Evolutionary conservation across 1,139 yeast genomes (phyloP), one percentile per base, ranked within the genome.

Genomic region (Hansenula lynferdii): DNA sequence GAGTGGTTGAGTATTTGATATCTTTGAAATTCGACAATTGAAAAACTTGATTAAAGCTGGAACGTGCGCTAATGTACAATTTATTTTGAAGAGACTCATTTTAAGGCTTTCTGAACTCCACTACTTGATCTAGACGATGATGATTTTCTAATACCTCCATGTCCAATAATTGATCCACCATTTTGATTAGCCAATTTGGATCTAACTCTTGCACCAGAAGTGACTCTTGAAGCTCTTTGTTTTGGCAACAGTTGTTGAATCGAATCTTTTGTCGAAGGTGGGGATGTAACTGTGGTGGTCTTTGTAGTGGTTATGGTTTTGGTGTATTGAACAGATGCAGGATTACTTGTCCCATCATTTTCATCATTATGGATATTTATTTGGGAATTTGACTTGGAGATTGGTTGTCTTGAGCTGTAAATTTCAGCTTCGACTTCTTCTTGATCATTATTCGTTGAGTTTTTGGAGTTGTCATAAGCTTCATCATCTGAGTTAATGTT

Each of bases 301-400:
- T 73, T 70, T 3, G 75, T 71, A 1, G 75, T 69, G 2, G 75
- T 69, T 4, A 72, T 63, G 2, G 75, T 70, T 47, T 68, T 73
- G n/a, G 72, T 69, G 40, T 68, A 58, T 43, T 65, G 70, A 25
- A 65, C 61, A 28, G 52, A 70, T 43, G 66, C 65, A 22, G 48
- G 36, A 19, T 28, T 19, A n/a, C n/a, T n/a, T n/a, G n/a, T n/a
- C 17, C 31, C 39, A 33, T 35, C 33, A 52, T 22, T 36, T 17
- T 30, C 40, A 33, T 35, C 37, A 24, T 23, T 17, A 17, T n/a
- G n/a, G n/a, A n/a, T n/a, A n/a, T n/a, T n/a, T n/a, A n/a, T n/a
- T n/a, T n/a, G n/a, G n/a, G n/a, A n/a, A n/a, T n/a, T n/a, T n/a
- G n/a, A n/a, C n/a, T n/a, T n/a, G n/a, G n/a, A n/a, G n/a, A n/a